Percentiles rank a stretch among this genome's conserved stretches.
Evolutionary conservation across 108 stramenopile genomes (phyloP).

Genomic region (Asterionellopsis glacialis): DNA sequence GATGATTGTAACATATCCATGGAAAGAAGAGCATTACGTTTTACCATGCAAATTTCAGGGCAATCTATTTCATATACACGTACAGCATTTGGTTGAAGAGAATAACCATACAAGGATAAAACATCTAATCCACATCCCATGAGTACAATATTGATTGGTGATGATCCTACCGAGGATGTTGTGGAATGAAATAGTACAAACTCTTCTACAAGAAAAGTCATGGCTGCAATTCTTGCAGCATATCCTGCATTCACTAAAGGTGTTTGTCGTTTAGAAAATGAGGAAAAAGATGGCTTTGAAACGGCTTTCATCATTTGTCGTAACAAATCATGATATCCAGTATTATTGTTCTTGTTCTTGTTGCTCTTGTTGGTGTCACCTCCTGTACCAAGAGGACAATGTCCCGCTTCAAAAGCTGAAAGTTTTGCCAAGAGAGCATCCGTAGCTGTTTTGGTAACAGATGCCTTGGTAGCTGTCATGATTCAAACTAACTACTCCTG

Average conservation of each 20-base stretch:
- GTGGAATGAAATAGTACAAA: conserved; percentile 20
- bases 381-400: conserved; percentile 5
- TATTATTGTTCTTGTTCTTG: background rate
- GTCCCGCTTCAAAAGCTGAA: conserved; percentile 50
- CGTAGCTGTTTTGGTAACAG: conserved; percentile 54
- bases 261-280: conserved; percentile 35
- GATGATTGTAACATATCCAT: background rate
- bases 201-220: conserved; percentile 30
- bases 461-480: conserved; percentile 5
- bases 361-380: background rate
- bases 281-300: no score
- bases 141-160: conserved; percentile 41
- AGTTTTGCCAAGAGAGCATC: conserved; percentile 68
- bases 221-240: conserved; percentile 53
- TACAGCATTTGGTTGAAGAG: conserved; percentile 9
- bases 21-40: conserved; percentile 12
- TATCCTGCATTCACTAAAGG: conserved; percentile 83
- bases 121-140: conserved; percentile 79
- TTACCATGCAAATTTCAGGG: conserved; percentile 20
- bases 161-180: background rate
- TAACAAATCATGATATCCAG: no score
- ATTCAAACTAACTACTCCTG: background rate
- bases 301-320: no score
- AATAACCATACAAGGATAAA: conserved; percentile 58
- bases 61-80: conserved; percentile 29